Evolutionary conservation across 768 basidiomycete genomes (phyloP).

Genomic region (Gautieria morchelliformis): DNA sequence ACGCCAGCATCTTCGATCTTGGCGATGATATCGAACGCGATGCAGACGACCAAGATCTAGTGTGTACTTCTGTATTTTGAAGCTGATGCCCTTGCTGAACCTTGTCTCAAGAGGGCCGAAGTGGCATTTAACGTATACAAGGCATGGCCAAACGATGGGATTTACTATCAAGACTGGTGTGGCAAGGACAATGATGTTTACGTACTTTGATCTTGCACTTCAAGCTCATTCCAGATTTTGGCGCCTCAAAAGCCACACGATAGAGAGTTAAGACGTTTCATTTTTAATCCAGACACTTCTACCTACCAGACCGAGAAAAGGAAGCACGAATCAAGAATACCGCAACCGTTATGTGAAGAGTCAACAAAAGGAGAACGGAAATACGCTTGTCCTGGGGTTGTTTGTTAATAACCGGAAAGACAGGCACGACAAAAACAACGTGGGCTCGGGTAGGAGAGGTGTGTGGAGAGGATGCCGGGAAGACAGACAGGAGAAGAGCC

Average conservation of each 20-base stretch:
- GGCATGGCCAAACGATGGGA: conserved; percentile 2
- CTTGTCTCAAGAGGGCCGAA: neutral
- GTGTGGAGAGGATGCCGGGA: conserved; percentile 4
- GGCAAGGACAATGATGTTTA: neutral
- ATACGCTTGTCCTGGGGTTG: neutral
- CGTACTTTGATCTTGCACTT: too few relatives aligned
- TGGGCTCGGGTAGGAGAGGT: neutral
- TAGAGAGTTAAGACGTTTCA: conserved; percentile 1
- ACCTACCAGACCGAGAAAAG: neutral
- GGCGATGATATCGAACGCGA: neutral
- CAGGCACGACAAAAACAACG: neutral
- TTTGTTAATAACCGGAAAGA: neutral
- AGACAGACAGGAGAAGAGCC: conserved; percentile 5
- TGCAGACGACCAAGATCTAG: neutral
- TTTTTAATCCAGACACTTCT: conserved; percentile 4
- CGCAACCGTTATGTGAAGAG: conserved; percentile 1
- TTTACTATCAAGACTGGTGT: conserved; percentile 1
- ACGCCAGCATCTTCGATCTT: neutral
- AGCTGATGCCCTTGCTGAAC: neutral
- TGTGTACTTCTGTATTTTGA: neutral
- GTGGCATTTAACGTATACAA: neutral
- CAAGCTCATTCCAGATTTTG: neutral
- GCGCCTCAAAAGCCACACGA: neutral
- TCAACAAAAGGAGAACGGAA: conserved; percentile 7
- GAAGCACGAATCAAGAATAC: conserved; percentile 2